Evolutionary conservation across 176 grass and related monocot species (phyloP).

Genomic region (Avena eriantha): DNA sequence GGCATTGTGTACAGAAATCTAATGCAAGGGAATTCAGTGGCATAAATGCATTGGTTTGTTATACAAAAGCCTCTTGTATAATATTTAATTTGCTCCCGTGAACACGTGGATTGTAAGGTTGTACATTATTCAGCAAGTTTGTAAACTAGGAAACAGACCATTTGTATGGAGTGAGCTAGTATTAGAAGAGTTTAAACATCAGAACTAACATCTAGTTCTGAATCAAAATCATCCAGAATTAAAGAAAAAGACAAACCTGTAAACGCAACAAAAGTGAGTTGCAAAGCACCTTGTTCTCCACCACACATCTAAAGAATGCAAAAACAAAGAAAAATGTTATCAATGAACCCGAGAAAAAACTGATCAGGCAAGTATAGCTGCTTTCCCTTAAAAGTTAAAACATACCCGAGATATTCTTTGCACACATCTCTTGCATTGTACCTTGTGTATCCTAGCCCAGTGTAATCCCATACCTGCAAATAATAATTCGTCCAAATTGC

Average conservation of each 20-base stretch:
- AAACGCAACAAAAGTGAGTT: slow-evolving; percentile 77
- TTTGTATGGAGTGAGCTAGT: neutral
- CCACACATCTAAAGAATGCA: slow-evolving; percentile 73
- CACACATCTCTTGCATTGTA: slow-evolving; percentile 90
- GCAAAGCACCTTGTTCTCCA: slow-evolving; percentile 99
- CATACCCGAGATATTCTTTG: slow-evolving; percentile 93
- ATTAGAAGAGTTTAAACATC: neutral
- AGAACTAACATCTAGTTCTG: neutral
- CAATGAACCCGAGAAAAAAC: neutral
- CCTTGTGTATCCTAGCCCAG: slow-evolving; percentile 89
- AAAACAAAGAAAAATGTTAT: slow-evolving; percentile 22
- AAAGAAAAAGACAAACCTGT: slow-evolving; percentile 61
- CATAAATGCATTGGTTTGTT: neutral
- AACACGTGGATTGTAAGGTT: neutral
- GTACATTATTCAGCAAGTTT: slow-evolving; percentile 14
- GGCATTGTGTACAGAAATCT: neutral
- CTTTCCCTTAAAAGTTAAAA: slow-evolving; percentile 5
- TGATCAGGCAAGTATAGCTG: neutral
- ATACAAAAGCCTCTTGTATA: neutral
- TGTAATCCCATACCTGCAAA: slow-evolving; percentile 96
- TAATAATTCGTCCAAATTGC: neutral
- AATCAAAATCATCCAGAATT: slow-evolving; percentile 13
- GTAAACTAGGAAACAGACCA: slow-evolving; percentile 14
- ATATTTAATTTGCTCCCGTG: neutral
- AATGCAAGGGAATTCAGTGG: neutral